These are phyloP conservation scores for Brassica incana DNA, from an alignment of 345 rosid genomes.

Conservation along the genomic window DNA sequence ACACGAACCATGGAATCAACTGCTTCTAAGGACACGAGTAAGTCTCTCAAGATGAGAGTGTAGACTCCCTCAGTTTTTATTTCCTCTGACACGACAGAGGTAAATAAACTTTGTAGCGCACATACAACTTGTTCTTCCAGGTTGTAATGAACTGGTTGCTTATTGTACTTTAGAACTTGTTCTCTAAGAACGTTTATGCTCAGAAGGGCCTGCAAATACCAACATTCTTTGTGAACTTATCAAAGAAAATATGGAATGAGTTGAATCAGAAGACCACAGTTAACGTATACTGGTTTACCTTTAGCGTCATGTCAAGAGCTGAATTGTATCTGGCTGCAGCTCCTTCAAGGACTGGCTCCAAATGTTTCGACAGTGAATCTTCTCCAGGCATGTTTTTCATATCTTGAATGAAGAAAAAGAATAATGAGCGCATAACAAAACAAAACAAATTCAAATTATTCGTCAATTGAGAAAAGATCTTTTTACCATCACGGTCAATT, in stretches of 20 bases:
- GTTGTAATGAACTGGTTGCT: neutral
- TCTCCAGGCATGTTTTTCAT: constrained; percentile 1
- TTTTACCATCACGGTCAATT: neutral
- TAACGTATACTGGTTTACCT: neutral
- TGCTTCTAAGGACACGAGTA: neutral
- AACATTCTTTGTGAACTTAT: neutral
- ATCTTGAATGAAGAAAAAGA: constrained; percentile 3
- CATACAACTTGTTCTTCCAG: neutral
- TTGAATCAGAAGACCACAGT: neutral
- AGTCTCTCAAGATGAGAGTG: neutral
- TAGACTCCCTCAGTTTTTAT: neutral
- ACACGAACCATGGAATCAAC: neutral
- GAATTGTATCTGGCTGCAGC: neutral
- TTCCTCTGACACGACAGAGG: neutral
- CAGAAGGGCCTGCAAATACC: constrained; percentile 4
- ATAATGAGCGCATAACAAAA: neutral
- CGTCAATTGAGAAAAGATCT: constrained; percentile 5
- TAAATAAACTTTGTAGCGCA: constrained; percentile 1
- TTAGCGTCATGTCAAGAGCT: neutral
- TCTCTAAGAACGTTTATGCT: constrained; percentile 14
- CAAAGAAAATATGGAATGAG: neutral
- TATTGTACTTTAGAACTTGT: neutral
- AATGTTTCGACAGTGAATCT: neutral
- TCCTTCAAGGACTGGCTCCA: neutral
- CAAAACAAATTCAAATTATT: neutral